Conservation (phyloP, 192 early-diverging fungal species). For the Mortierella claussenii region DNA sequence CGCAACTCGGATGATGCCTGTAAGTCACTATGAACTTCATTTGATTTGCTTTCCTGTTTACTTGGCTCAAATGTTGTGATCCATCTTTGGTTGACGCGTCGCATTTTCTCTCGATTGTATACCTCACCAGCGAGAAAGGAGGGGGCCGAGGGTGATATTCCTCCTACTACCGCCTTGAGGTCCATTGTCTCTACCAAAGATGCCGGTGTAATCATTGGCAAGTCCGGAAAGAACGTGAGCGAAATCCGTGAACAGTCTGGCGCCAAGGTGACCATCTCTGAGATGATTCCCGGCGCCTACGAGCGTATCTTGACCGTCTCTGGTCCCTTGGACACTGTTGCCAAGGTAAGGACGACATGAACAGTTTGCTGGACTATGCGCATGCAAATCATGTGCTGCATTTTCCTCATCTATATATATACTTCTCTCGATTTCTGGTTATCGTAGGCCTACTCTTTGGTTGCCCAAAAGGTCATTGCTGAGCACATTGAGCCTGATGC, state of each 20-base stretch:
- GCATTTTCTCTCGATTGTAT: no score
- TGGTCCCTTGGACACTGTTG: conserved; percentile 74
- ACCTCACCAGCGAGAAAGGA: conserved; percentile 44
- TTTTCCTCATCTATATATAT: neutral
- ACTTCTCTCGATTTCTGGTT: neutral
- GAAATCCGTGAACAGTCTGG: conserved; percentile 87
- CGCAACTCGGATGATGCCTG: conserved; percentile 53
- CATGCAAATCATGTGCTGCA: neutral
- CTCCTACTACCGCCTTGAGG: conserved; percentile 60
- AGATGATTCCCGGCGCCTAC: conserved; percentile 80
- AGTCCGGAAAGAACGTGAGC: conserved; percentile 90
- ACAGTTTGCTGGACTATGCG: neutral
- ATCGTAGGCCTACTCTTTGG: conserved; percentile 77
- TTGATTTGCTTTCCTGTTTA: conserved; percentile 2
- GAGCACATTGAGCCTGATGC: conserved; percentile 68
- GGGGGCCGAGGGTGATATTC: conserved; percentile 38
- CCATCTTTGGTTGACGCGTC: no score
- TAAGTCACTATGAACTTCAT: conserved; percentile 7
- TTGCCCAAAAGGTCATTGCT: conserved; percentile 78
- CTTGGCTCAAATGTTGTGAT: no score
- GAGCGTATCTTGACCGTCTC: conserved; percentile 80
- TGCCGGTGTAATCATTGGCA: conserved; percentile 91
- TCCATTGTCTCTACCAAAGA: conserved; percentile 75
- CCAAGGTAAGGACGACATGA: conserved; percentile 59
- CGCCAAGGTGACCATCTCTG: conserved; percentile 91